A percentile compares a stretch with the other conserved stretches of the same genome.
phyloP scores from a whole-genome alignment of 106 monocot genomes.

The Gastrodia elata region DNA sequence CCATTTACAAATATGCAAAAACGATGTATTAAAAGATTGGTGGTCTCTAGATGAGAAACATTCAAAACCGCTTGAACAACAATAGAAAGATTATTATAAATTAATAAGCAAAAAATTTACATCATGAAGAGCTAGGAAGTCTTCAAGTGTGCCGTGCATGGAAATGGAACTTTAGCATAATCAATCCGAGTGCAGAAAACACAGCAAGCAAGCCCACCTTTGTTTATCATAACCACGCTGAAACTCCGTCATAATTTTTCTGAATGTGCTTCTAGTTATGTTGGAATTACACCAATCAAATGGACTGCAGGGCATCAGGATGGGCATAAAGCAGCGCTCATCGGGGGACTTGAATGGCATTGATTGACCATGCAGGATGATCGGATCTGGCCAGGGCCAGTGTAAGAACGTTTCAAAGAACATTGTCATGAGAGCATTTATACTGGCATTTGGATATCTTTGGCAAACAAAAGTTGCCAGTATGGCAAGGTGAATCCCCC shows the following conservation, averaged over 20 bases:
- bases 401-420: constrained; percentile 38
- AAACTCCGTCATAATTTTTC: constrained; percentile 41
- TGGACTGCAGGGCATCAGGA: constrained; percentile 44
- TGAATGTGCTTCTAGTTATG: constrained; percentile 37
- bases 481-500: constrained; percentile 53
- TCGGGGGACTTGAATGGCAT: constrained; percentile 20
- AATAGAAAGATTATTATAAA: no score
- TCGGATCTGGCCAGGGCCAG: constrained; percentile 49
- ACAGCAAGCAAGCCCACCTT: constrained; percentile 30
- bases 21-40: no score
- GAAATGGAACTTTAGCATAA: no score
- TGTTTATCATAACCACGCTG: constrained; percentile 28
- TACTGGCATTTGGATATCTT: constrained; percentile 32
- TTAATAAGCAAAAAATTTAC: no score
- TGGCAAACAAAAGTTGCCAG: constrained; percentile 54
- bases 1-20: no score
- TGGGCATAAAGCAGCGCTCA: constrained; percentile 38
- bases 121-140: no score
- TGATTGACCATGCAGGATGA: constrained; percentile 24
- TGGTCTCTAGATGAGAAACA: no score
- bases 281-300: constrained; percentile 44
- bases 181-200: not conserved
- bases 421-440: constrained; percentile 22
- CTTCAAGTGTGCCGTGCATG: no score
- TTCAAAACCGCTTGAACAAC: no score